These are phyloP conservation scores for Clitopilus passeckerianus DNA, from an alignment of 768 basidiomycete genomes.

Conservation along the genomic window DNA sequence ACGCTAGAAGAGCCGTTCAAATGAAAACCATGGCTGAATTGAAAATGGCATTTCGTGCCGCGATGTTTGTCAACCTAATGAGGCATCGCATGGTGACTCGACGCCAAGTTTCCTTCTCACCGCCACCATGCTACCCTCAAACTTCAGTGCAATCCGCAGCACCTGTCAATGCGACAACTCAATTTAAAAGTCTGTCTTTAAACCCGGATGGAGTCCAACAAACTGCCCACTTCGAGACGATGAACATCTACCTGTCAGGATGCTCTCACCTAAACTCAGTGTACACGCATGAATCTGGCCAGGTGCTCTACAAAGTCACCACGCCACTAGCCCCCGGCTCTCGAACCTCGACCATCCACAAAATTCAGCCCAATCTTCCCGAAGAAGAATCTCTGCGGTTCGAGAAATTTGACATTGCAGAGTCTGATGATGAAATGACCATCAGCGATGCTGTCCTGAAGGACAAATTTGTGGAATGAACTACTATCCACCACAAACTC, in stretches of 20 bases:
- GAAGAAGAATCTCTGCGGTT: background rate
- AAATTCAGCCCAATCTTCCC: constrained; percentile 4
- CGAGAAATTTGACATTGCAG: background rate
- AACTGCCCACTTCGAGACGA: background rate
- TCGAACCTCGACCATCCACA: constrained; percentile 2
- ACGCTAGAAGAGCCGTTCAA: no score
- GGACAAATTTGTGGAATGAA: constrained; percentile 24
- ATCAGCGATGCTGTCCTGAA: constrained; percentile 13
- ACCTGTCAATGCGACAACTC: background rate
- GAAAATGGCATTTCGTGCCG: no score
- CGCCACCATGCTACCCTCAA: background rate
- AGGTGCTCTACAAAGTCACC: constrained; percentile 10
- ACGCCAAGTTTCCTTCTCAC: background rate
- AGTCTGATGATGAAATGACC: background rate
- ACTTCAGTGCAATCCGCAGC: background rate
- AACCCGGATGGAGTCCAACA: background rate
- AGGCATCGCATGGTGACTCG: background rate
- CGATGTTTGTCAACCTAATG: background rate
- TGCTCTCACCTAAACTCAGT: constrained; percentile 13
- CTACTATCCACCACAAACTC: constrained; percentile 27
- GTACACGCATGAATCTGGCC: constrained; percentile 12
- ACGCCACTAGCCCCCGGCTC: constrained; percentile 16
- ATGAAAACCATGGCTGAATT: no score
- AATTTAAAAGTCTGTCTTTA: background rate
- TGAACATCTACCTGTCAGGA: constrained; percentile 14